Evolutionary conservation across 2,329 filamentous ascomycete genomes (phyloP), one percentile per base, ranked within the genome.

Genomic region (Gaeumannomyces tritici): DNA sequence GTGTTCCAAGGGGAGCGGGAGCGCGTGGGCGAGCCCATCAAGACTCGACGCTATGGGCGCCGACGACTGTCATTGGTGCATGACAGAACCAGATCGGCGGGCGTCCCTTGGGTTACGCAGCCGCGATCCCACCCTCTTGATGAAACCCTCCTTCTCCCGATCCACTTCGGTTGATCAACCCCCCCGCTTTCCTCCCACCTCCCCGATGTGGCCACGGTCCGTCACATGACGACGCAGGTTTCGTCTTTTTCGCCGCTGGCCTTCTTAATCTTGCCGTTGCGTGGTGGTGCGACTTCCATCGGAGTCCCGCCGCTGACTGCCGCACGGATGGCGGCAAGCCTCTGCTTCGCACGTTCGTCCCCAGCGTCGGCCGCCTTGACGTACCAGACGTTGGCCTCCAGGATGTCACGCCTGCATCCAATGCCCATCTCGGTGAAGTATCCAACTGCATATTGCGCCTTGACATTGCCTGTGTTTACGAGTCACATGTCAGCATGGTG

Each of bases 381-480:
- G 73, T 99, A 99, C 93, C 93, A 98, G 35, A 96, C 90, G 71
- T 99, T 99, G 68, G 95, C 93, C 74, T 97, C 93, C 56, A 99
- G 83, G n/a, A 93, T 87, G 73, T 99, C 95, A 59, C 91, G 87
- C 51, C 92, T 89, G 73, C 92, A 97, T 60, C 95, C 95, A 69
- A 99, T 97, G 65, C 95, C 95, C 90, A 96, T 96, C 74, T 99
- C 95, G 6, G 93, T 97, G 73, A 99, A 99, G 76, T 97, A 98
- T 57, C 92, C 95, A 27, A 96, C 86, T 0, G 95, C 91, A 69
- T 98, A 99, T 73, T 97, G 87, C n/a, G 95, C 95, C 69, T 86
- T 86, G 65, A 83, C 81, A 64, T 80, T 83, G 60, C 85, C 89
- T 90, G 66, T 2, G 13, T 42, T 15, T 31, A 71, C 64, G 67